Conservation (phyloP, 108 stramenopile species). For the Hondaea fermentalgiana region DNA sequence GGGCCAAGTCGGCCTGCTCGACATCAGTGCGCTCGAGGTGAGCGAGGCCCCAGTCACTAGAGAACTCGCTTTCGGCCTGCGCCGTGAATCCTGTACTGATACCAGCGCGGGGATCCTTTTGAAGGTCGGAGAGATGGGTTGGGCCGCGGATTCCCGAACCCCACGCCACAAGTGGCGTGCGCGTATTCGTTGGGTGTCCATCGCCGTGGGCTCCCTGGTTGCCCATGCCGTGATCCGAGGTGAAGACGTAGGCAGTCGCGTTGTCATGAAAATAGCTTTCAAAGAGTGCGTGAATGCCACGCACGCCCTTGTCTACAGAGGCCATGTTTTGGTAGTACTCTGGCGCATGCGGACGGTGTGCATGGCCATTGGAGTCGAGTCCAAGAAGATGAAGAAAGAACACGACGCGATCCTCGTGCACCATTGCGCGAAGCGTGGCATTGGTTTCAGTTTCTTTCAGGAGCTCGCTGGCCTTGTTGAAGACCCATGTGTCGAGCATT, state of each 20-base stretch:
- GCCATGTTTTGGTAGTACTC: conserved; percentile 15
- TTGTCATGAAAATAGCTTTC: neutral
- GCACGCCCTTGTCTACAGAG: neutral
- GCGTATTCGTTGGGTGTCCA: neutral
- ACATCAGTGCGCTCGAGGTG: neutral
- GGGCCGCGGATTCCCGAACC: neutral
- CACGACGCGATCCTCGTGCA: neutral
- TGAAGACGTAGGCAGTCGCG: neutral
- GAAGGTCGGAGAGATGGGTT: neutral
- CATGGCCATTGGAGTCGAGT: conserved; percentile 7
- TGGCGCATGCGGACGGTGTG: neutral
- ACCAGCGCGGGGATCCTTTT: neutral
- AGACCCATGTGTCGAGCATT: conserved; percentile 15
- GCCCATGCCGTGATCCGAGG: conserved; percentile 6
- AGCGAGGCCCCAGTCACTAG: neutral
- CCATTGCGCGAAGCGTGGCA: neutral
- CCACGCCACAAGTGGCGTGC: neutral
- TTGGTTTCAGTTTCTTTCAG: neutral
- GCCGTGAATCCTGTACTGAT: neutral
- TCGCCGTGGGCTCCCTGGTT: conserved; percentile 4
- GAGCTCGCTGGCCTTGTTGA: neutral
- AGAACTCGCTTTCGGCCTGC: neutral
- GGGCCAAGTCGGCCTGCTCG: neutral
- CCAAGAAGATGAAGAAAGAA: conserved; percentile 1
- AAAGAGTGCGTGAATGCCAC: neutral